Evolutionary conservation across 768 basidiomycete genomes (phyloP).

Genomic region (Fistulinella prunicolor): DNA sequence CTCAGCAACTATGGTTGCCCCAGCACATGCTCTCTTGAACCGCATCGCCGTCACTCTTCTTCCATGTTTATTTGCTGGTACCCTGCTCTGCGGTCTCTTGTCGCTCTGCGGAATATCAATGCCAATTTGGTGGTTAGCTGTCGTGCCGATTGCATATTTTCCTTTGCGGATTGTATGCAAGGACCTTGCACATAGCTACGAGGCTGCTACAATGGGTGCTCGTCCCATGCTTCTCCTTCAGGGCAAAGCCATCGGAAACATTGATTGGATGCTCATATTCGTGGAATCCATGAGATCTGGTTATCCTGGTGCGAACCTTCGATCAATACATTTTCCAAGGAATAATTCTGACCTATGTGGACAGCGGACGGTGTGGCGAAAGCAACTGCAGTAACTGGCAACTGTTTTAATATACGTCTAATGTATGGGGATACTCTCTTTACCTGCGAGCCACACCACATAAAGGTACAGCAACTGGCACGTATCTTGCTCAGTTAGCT

Average conservation of each 20-base stretch:
- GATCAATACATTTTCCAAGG: too few species aligned
- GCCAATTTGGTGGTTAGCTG: constrained; percentile 38
- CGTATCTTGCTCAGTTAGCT: not conserved
- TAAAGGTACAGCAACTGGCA: constrained; percentile 35
- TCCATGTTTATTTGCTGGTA: constrained; percentile 1
- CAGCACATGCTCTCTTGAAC: constrained; percentile 13
- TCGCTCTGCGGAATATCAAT: constrained; percentile 21
- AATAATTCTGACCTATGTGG: not conserved
- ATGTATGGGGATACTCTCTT: constrained; percentile 46
- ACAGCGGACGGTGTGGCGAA: constrained; percentile 45
- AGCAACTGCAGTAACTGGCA: constrained; percentile 35
- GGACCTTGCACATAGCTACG: constrained; percentile 28
- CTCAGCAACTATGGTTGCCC: constrained; percentile 11
- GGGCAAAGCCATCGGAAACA: constrained; percentile 44
- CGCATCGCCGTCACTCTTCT: not conserved
- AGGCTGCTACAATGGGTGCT: constrained; percentile 46
- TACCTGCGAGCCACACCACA: constrained; percentile 51
- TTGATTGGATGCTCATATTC: constrained; percentile 41
- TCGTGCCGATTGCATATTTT: constrained; percentile 29
- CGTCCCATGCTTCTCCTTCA: constrained; percentile 37
- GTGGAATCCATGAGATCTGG: constrained; percentile 38
- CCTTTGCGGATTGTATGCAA: constrained; percentile 35
- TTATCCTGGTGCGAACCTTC: constrained; percentile 52
- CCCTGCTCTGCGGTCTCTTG: constrained; percentile 4
- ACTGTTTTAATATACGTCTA: constrained; percentile 42